Conservation (phyloP, 768 basidiomycete species). For the Boletus sensibilis region DNA sequence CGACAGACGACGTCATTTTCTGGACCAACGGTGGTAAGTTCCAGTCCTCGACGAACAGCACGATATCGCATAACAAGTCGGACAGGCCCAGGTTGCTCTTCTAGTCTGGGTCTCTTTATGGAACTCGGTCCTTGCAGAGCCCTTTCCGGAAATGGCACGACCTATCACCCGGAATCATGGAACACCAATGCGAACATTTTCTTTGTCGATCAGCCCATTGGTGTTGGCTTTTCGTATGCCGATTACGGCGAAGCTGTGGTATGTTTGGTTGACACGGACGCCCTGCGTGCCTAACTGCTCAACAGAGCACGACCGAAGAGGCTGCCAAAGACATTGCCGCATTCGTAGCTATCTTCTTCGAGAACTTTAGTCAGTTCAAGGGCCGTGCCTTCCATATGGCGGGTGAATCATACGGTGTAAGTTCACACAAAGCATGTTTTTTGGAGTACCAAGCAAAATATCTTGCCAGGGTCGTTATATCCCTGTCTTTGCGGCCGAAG, state of each 20-base stretch:
- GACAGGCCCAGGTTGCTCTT: conserved; percentile 49
- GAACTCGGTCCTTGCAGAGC: conserved; percentile 76
- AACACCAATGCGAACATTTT: conserved; percentile 57
- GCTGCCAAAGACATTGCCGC: conserved; percentile 70
- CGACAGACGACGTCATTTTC: conserved; percentile 57
- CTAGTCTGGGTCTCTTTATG: conserved; percentile 67
- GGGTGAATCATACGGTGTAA: conserved; percentile 55
- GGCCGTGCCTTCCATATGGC: conserved; percentile 63
- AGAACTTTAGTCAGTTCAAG: conserved; percentile 69
- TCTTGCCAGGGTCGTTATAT: conserved; percentile 48
- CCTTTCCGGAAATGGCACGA: conserved; percentile 46
- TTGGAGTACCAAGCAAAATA: background rate
- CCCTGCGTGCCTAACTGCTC: background rate
- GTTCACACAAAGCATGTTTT: background rate
- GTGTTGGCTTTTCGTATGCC: conserved; percentile 48
- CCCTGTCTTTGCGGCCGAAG: conserved; percentile 47
- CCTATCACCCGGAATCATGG: conserved; percentile 62
- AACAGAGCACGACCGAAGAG: conserved; percentile 60
- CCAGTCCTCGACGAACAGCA: conserved; percentile 5
- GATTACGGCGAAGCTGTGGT: conserved; percentile 43
- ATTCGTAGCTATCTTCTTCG: conserved; percentile 72
- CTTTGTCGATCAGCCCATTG: conserved; percentile 47
- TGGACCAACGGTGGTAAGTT: conserved; percentile 56
- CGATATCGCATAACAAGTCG: background rate
- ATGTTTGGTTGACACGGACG: background rate